Conservation (phyloP, 805 yeast genomes). For the Wickerhamomyces bovis region DNA sequence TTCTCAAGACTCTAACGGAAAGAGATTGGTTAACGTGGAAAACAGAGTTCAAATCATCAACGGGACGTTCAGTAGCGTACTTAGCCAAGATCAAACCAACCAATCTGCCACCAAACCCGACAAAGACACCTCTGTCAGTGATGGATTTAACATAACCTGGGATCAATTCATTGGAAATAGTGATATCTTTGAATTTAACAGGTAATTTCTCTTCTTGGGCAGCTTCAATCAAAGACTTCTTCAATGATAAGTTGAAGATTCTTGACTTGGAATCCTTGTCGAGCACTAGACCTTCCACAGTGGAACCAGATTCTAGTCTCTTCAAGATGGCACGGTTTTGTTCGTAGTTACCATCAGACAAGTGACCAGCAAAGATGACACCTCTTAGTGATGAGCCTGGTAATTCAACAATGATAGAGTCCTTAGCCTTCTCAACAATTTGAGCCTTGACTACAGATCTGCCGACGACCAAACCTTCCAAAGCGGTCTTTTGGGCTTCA, state of each 20-base stretch:
- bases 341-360: constrained; percentile 70
- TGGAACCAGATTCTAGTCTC: constrained; percentile 55
- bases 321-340: constrained; percentile 65
- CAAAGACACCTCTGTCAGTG: constrained; percentile 77
- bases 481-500: constrained; percentile 38
- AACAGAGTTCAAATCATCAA: constrained; percentile 45
- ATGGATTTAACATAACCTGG: constrained; percentile 76
- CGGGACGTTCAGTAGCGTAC: constrained; percentile 51
- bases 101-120: constrained; percentile 71
- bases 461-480: constrained; percentile 51
- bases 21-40: constrained; percentile 69
- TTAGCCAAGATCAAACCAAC: constrained; percentile 80
- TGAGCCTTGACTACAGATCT: constrained; percentile 51
- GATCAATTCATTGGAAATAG: constrained; percentile 39
- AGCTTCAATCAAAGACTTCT: constrained; percentile 60
- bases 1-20: constrained; percentile 54
- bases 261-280: constrained; percentile 60
- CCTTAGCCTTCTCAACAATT: constrained; percentile 71
- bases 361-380: constrained; percentile 65
- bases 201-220: constrained; percentile 55
- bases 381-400: constrained; percentile 49
- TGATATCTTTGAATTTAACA: constrained; percentile 49
- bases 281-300: constrained; percentile 53
- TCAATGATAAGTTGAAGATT: constrained; percentile 57
- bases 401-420: constrained; percentile 61